Base-by-base conservation (phyloP, 2,329 filamentous ascomycete genomes). In the Cladosporium sphaerospermum region DNA sequence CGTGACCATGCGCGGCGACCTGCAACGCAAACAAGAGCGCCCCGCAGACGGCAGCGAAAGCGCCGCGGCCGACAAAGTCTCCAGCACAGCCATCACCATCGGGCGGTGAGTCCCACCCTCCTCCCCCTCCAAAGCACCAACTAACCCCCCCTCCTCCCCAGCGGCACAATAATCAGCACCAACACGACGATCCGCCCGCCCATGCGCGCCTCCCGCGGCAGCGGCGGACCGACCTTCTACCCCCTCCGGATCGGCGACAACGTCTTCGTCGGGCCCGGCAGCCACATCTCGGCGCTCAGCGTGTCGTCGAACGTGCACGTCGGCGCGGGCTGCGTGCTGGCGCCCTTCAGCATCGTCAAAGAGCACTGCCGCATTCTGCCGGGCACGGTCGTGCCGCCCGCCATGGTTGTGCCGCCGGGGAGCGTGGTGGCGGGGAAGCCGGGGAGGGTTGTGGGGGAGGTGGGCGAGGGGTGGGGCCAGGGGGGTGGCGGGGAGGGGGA, bases 241-340 rank as follows among this genome's bases (percentile, higher is more conserved):
- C 91, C 91, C 8, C 84, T 97, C 62, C 89, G 93, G 57, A 87
- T 99, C 59, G 90, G 90, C 43, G 91, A 96, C 69, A 92, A 97
- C 72, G 91, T 96, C 58, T 96, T 92, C 71, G 80, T 99, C 46
- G 91, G 75, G 1, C 70, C 73, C 1, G 67, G 70, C 33, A 83
- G 84, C 36, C 81, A 92, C 37, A 80, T 99, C 36, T 89, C 93
- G 67, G 89, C 92, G 0, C 89, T 90, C 6, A 81, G 82, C 34
- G 82, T 99, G 51, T 88, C 88, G 2, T 89, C 80, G 61, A 89
- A 96, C 71, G 90, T 97, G 13, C 82, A 89, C 67, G 88, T 99
- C 56, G 91, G 90, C 18, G 78, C 79, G 52, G 82, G 84, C 48
- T 88, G 84, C 57, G 85, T 86, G 1, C 78, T 99, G 46, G 88